phyloP scores from a whole-genome alignment of 1,284 basidiomycete genomes.

The Kwoniella shivajii region DNA sequence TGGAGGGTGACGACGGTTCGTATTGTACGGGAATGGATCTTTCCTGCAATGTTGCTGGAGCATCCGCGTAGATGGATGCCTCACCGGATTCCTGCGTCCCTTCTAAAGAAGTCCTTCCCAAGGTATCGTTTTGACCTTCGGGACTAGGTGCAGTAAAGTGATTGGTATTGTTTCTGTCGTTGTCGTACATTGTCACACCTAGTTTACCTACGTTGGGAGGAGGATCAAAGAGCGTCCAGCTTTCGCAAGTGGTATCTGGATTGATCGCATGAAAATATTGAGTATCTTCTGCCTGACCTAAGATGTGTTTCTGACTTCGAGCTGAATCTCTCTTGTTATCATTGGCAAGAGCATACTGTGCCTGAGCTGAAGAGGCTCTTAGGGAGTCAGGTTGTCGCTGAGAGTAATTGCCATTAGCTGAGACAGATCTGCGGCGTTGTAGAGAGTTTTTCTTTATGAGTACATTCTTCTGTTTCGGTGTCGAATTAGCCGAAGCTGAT shows the following conservation, averaged over 20 bases:
- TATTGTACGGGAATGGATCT: neutral
- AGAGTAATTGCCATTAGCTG: neutral
- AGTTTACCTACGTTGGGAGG: neutral
- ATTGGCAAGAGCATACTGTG: neutral
- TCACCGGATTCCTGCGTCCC: neutral
- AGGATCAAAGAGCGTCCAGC: constrained; percentile 11
- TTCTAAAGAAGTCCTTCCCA: neutral
- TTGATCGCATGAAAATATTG: constrained; percentile 8
- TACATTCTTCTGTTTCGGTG: constrained; percentile 25
- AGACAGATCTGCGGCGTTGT: constrained; percentile 9
- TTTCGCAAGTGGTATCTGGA: neutral
- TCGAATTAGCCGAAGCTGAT: neutral
- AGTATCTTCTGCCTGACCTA: neutral
- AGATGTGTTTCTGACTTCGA: neutral
- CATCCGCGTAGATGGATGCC: constrained; percentile 2
- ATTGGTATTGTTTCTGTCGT: neutral
- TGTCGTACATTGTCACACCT: constrained; percentile 2
- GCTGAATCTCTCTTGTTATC: neutral
- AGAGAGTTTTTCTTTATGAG: constrained; percentile 34
- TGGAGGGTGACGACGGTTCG: too few species aligned
- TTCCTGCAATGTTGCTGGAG: neutral
- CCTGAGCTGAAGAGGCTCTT: too few species aligned
- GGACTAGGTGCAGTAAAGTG: neutral
- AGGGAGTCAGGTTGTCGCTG: neutral
- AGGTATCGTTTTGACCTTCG: too few species aligned